Evolutionary conservation across 805 yeast species (phyloP), one percentile per base, ranked within the genome.

Genomic region (Sugiyamaella americana): DNA sequence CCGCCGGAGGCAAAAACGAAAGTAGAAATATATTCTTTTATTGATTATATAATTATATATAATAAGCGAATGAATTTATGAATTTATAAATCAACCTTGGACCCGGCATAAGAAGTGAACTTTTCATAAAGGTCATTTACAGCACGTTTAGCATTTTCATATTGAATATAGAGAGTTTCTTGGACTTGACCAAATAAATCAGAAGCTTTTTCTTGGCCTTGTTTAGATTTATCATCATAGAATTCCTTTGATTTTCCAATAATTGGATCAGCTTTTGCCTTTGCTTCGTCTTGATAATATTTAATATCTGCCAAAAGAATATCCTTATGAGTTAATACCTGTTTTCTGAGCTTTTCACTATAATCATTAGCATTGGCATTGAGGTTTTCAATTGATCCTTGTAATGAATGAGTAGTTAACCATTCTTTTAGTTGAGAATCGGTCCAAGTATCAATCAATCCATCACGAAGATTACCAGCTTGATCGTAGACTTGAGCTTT

Each of bases 371-470:
- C 29, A 48, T 43, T 35, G 8, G 8, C 13, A 26, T 46, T 43
- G 19, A 48, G 54, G 38, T 54, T 52, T 40, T 23, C 40, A 52
- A 51, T 4, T 50, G 46, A 8, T 8, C 13, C 32, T 8, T 26
- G 13, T 26, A 69, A 44, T 3, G 63, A 63, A 53, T 72, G 72
- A 45, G 60, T 55, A 43, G 66, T 66, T 10, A 72, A 61, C 76
- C 76, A 74, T 36, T 60, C 63, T 52, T 65, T 58, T 37, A 74
- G 53, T 48, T 69, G 72, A 3, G 69, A 59, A 41, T 65, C 65
- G 18, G 71, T 58, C 73, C 76, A 71, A 20, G 62, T 47, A 41
- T 69, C 69, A 41, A 68, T 58, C n/a, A 70, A 64, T 20, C 59
- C 58, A 45, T 63, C 69, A 47, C 59, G 56, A 30, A 71, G 55